Percentiles rank a stretch among this genome's conserved stretches.
Conservation (phyloP, 371 early-diverging fungal species). For the Rhizopus sp. region DNA sequence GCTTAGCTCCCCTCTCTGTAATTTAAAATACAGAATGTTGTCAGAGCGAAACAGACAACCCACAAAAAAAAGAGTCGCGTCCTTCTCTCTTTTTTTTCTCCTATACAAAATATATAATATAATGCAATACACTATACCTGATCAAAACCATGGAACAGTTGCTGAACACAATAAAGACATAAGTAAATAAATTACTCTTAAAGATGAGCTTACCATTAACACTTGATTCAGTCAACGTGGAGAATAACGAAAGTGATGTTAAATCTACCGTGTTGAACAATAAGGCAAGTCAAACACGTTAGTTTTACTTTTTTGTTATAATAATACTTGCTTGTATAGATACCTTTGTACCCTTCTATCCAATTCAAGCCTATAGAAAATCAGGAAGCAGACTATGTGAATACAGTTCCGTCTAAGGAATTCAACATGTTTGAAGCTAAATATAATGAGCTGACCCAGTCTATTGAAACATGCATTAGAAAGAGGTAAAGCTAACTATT, state of each 20-base stretch:
- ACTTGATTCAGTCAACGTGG: slow-evolving; percentile 12
- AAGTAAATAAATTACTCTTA: not conserved
- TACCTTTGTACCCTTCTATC: slow-evolving; percentile 29
- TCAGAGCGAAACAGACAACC: no score
- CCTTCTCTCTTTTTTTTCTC: slow-evolving; percentile 6
- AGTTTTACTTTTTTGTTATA: not conserved
- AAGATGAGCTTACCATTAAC: not conserved
- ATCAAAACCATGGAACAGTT: slow-evolving; percentile 15
- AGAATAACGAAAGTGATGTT: slow-evolving; percentile 7
- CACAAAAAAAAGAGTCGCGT: slow-evolving; percentile 1
- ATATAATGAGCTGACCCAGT: not conserved
- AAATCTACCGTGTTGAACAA: not conserved
- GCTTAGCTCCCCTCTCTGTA: no score
- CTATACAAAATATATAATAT: slow-evolving; percentile 5
- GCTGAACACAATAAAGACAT: slow-evolving; percentile 21
- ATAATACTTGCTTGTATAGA: slow-evolving; percentile 3
- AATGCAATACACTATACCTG: slow-evolving; percentile 11
- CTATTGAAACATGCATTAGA: not conserved
- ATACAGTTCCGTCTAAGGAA: not conserved
- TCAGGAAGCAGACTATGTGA: slow-evolving; percentile 8
- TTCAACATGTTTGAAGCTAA: slow-evolving; percentile 3
- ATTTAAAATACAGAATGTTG: no score
- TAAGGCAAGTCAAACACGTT: not conserved
- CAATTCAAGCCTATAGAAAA: slow-evolving; percentile 3
- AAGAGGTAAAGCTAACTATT: no score